phyloP scores from a whole-genome alignment of 306 rosid genomes.

The Dryas alaskensis region DNA sequence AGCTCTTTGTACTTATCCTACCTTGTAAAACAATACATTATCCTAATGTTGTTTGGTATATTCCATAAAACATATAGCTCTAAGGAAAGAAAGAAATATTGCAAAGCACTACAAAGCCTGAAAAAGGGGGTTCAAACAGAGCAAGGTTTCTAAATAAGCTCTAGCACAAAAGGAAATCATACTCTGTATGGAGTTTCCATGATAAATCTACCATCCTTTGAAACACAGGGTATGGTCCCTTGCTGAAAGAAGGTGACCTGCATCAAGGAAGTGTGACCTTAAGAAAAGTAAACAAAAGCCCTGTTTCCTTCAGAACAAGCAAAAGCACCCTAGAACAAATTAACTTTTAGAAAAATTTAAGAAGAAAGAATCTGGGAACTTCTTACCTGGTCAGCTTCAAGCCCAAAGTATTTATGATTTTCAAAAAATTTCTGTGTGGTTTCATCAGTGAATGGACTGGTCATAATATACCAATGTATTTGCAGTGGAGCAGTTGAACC shows the following conservation, averaged over 20 bases:
- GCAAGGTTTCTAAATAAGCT: not conserved
- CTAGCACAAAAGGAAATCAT: slow-evolving; percentile 30
- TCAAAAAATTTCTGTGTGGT: slow-evolving; percentile 84
- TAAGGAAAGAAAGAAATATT: not conserved
- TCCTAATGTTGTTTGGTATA: not conserved
- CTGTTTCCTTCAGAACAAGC: not conserved
- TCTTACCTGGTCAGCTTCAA: slow-evolving; percentile 83
- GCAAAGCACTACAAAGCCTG: not conserved
- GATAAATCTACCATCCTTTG: slow-evolving; percentile 88
- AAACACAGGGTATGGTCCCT: slow-evolving; percentile 95
- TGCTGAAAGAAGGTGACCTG: slow-evolving; percentile 95
- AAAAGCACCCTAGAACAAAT: slow-evolving; percentile 1
- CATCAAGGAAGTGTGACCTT: slow-evolving; percentile 30
- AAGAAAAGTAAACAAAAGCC: slow-evolving; percentile 30
- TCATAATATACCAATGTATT: slow-evolving; percentile 97
- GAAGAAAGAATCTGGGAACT: slow-evolving; percentile 1
- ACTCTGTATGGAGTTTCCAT: slow-evolving; percentile 88
- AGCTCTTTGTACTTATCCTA: not conserved
- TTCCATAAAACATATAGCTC: not conserved
- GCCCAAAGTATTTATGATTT: slow-evolving; percentile 81
- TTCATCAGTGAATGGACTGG: slow-evolving; percentile 96
- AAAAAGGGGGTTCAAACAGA: not conserved
- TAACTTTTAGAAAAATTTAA: not conserved
- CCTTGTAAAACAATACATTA: not conserved
- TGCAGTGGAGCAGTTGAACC: slow-evolving; percentile 59